These are phyloP conservation scores for Glutinoglossum americanum DNA, from an alignment of 495 filamentous ascomycete species.

Conservation along the genomic window DNA sequence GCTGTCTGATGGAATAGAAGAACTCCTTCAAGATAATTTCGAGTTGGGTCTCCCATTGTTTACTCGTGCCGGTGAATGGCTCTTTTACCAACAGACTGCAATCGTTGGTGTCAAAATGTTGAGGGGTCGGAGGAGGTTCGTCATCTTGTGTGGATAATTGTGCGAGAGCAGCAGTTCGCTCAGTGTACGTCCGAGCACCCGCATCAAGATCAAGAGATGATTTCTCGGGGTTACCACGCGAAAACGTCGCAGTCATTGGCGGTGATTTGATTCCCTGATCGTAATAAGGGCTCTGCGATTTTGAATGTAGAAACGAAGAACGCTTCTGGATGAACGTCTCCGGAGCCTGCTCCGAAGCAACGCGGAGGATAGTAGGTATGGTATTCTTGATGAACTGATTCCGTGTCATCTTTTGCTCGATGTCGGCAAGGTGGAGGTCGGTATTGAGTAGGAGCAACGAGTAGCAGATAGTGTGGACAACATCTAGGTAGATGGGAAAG, in stretches of 20 bases:
- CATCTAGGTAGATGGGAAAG: conserved; percentile 41
- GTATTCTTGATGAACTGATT: conserved; percentile 93
- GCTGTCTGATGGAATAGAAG: conserved; percentile 69
- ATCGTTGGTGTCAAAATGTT: conserved; percentile 15
- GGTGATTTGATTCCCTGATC: conserved; percentile 1
- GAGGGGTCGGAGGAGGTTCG: conserved; percentile 3
- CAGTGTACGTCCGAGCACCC: background rate
- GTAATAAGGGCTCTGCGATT: conserved; percentile 9
- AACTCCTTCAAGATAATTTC: conserved; percentile 82
- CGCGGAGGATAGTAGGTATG: conserved; percentile 65
- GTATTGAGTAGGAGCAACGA: conserved; percentile 90
- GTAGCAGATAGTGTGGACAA: conserved; percentile 94
- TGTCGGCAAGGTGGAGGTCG: conserved; percentile 84
- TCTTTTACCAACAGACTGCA: conserved; percentile 49
- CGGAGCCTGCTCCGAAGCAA: conserved; percentile 45
- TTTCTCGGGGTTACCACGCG: conserved; percentile 1
- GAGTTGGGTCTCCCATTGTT: conserved; percentile 75
- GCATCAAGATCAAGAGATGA: conserved; percentile 14
- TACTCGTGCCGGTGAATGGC: conserved; percentile 54
- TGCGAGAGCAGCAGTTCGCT: background rate
- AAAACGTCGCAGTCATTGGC: background rate
- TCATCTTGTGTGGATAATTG: background rate
- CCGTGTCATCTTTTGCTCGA: conserved; percentile 88
- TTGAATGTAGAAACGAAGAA: background rate
- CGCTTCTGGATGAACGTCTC: conserved; percentile 20